Percentiles rank a stretch among this genome's conserved stretches.
Conservation (phyloP, 495 filamentous ascomycete species). For the Neurospora sp. region DNA sequence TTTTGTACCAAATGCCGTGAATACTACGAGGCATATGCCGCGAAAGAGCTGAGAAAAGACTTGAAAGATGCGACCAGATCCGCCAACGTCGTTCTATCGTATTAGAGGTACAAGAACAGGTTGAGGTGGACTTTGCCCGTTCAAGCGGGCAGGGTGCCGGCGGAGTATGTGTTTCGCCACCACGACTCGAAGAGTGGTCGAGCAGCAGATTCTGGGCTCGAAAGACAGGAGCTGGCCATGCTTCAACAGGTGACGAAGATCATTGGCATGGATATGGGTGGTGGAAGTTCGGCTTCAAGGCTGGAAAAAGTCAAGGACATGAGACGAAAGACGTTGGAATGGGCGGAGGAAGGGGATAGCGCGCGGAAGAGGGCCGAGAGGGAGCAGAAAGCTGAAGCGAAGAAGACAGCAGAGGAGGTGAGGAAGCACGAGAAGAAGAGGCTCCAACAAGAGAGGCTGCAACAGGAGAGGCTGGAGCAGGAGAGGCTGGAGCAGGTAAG, state of each 20-base stretch:
- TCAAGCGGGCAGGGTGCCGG: not conserved
- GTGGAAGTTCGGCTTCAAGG: not conserved
- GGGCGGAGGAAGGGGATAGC: not conserved
- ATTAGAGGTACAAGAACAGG: not conserved
- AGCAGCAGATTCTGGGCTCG: not conserved
- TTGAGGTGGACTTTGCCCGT: not conserved
- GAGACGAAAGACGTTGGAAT: not conserved
- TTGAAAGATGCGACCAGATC: not conserved
- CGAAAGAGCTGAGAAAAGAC: not conserved
- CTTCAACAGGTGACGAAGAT: not conserved
- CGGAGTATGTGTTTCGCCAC: not conserved
- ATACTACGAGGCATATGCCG: not conserved
- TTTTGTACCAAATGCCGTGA: not conserved
- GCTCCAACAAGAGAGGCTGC: not conserved
- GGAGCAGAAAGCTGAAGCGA: not conserved
- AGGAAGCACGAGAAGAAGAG: not conserved
- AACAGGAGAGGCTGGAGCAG: not conserved
- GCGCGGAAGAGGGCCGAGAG: not conserved
- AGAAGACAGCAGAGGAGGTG: not conserved
- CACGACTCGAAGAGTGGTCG: not conserved
- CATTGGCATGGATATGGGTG: not conserved
- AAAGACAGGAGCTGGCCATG: not conserved
- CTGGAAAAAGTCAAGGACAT: not conserved
- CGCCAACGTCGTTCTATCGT: not conserved
- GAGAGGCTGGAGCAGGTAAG: not conserved